phyloP scores from a whole-genome alignment of 495 filamentous ascomycete species.

The Lasiosphaeria miniovina region DNA sequence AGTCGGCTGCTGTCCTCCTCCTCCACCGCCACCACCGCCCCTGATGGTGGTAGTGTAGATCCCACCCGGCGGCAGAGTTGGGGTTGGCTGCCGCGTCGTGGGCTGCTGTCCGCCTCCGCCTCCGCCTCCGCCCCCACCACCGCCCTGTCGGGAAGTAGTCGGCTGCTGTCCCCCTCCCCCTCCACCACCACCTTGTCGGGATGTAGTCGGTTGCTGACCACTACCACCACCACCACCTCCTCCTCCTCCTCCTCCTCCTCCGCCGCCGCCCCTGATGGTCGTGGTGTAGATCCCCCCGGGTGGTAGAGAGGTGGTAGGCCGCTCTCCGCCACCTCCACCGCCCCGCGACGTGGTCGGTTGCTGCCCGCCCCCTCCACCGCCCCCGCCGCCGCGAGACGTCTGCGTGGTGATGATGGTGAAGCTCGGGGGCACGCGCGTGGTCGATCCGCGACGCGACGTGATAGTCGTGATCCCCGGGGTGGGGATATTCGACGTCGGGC shows the following conservation, averaged over 20 bases:
- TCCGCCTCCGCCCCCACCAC: neutral
- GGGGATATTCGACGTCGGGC: neutral
- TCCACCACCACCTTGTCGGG: constrained; percentile 2
- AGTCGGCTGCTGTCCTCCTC: neutral
- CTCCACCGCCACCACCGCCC: neutral
- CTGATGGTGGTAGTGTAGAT: constrained; percentile 7
- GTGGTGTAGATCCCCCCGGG: neutral
- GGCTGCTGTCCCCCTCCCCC: constrained; percentile 7
- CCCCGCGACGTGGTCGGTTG: neutral
- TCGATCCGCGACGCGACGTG: neutral
- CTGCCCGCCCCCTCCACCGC: neutral
- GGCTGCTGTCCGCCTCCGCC: constrained; percentile 7
- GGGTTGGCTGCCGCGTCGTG: constrained; percentile 2
- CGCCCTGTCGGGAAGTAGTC: neutral
- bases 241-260: constrained; percentile 4
- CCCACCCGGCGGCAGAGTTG: neutral
- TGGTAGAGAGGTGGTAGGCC: constrained; percentile 3
- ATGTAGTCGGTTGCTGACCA: constrained; percentile 1
- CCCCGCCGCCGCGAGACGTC: neutral
- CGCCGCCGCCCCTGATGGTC: constrained; percentile 5
- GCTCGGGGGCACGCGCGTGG: neutral
- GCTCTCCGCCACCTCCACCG: constrained; percentile 8
- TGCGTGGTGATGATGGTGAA: constrained; percentile 8
- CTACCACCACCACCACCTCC: constrained; percentile 8
- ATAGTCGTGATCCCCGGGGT: constrained; percentile 5